These are phyloP conservation scores for Elaeis guineensis DNA, from an alignment of 176 grass and related monocot genomes.

Conservation along the genomic window DNA sequence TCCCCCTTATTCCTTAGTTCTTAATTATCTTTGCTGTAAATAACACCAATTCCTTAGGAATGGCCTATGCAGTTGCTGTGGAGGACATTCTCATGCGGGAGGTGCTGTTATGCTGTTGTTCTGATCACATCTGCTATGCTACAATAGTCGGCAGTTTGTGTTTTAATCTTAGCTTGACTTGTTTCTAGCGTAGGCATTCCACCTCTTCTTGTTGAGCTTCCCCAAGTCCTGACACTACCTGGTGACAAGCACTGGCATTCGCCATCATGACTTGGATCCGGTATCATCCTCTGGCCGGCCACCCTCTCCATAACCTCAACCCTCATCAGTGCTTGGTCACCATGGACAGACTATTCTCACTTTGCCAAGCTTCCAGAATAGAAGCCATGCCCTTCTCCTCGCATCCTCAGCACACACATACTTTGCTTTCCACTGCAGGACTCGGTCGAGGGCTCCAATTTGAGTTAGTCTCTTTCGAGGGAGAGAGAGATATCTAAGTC, in stretches of 20 bases:
- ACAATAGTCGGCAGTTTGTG: too few species aligned
- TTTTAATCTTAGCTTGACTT: too few species aligned
- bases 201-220: neutral
- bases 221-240: neutral
- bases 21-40: too few species aligned
- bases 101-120: too few species aligned
- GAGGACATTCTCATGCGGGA: too few species aligned
- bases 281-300: neutral
- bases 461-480: too few species aligned
- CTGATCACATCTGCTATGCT: too few species aligned
- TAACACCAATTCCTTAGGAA: too few species aligned
- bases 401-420: slow-evolving; percentile 3
- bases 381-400: slow-evolving; percentile 2
- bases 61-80: too few species aligned
- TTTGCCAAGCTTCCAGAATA: neutral
- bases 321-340: slow-evolving; percentile 1
- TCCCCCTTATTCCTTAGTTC: too few species aligned
- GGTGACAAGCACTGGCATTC: slow-evolving; percentile 4
- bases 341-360: neutral
- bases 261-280: neutral
- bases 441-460: neutral
- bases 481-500: too few species aligned
- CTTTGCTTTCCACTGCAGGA: neutral
- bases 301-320: neutral
- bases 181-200: too few species aligned